phyloP scores from a whole-genome alignment of 1,284 basidiomycete genomes.

The Afroboletus lepidellus region DNA sequence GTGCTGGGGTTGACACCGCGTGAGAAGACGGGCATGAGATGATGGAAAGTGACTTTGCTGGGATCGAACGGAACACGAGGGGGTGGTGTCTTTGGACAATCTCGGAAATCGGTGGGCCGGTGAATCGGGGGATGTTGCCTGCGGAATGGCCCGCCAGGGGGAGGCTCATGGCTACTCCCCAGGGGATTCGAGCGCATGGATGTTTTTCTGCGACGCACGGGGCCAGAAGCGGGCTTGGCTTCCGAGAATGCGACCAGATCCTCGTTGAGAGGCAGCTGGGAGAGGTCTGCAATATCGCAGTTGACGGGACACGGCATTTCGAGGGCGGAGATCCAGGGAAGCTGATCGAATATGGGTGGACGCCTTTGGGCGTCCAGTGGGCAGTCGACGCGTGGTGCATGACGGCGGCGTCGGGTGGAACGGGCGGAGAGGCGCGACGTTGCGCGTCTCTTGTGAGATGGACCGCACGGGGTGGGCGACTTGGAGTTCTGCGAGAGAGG shows the following conservation, averaged over 20 bases:
- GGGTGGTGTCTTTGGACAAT: conserved; percentile 41
- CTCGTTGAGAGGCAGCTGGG: conserved; percentile 40
- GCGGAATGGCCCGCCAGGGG: conserved; percentile 10
- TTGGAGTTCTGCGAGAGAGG: conserved; percentile 32
- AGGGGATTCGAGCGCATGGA: conserved; percentile 50
- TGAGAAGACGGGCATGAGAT: conserved; percentile 59
- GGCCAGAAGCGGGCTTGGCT: conserved; percentile 40
- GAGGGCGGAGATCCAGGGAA: conserved; percentile 61
- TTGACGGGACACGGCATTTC: conserved; percentile 42
- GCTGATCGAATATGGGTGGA: conserved; percentile 48
- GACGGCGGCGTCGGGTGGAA: conserved; percentile 38
- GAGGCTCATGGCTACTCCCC: conserved; percentile 23
- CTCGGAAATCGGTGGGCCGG: conserved; percentile 19
- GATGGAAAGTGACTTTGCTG: conserved; percentile 50
- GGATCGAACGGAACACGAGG: conserved; percentile 42
- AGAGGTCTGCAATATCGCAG: conserved; percentile 60
- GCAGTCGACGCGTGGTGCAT: conserved; percentile 32
- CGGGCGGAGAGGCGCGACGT: conserved; percentile 26
- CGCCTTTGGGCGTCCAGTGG: conserved; percentile 31
- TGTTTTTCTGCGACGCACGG: conserved; percentile 55
- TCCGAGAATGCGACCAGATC: conserved; percentile 25
- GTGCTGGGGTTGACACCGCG: conserved; percentile 20
- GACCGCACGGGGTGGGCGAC: conserved; percentile 39
- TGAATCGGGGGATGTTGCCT: conserved; percentile 21
- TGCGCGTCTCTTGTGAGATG: conserved; percentile 33